Percentiles rank a stretch among this genome's conserved stretches.
phyloP scores from a whole-genome alignment of 2,329 filamentous ascomycete species.

The Aspergillus japonicus region DNA sequence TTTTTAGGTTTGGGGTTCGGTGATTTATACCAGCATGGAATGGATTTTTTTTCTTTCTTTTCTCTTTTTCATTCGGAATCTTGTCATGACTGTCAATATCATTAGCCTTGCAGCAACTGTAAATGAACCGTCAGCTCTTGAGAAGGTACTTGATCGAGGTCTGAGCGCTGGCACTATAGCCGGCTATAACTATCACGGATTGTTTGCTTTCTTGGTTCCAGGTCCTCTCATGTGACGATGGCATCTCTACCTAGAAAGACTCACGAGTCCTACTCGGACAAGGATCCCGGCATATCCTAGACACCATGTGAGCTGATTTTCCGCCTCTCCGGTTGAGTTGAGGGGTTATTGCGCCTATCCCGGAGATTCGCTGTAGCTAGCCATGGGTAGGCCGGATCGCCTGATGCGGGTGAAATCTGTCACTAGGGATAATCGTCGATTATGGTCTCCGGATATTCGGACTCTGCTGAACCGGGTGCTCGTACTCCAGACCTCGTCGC shows the following conservation, averaged over 20 bases:
- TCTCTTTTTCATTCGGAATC: not conserved
- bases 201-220: not conserved
- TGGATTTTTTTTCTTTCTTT: not conserved
- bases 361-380: too few relatives aligned
- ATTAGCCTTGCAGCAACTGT: not conserved
- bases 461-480: too few relatives aligned
- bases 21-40: not conserved
- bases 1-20: not conserved
- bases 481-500: too few relatives aligned
- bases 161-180: not conserved
- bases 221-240: not conserved
- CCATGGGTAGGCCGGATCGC: too few relatives aligned
- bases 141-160: not conserved
- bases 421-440: too few relatives aligned
- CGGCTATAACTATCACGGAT: not conserved
- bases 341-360: too few relatives aligned
- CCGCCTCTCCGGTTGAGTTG: too few relatives aligned
- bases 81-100: not conserved
- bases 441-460: too few relatives aligned
- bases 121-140: not conserved
- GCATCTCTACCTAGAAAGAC: not conserved
- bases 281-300: not conserved
- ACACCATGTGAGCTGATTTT: not conserved
- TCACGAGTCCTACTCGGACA: too few relatives aligned
- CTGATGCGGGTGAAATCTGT: too few relatives aligned